Evolutionary conservation across 768 basidiomycete genomes (phyloP), one percentile per base, ranked within the genome.

Genomic region (Coprinopsis cinerea): DNA sequence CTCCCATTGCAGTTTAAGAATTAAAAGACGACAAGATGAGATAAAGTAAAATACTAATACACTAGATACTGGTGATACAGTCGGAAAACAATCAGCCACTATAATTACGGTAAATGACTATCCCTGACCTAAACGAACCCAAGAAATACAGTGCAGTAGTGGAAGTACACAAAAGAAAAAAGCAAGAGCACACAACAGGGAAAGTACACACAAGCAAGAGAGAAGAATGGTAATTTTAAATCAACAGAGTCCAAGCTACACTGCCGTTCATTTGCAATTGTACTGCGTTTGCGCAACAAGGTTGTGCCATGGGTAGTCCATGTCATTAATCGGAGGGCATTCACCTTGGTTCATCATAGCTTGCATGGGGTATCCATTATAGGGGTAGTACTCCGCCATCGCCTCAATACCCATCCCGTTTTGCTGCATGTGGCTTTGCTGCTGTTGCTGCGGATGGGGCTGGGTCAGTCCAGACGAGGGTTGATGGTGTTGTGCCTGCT

Each of bases 241-340:
- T 32, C 30, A 32, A 32, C 30, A 32, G 30, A 32, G 30, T n/a
- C n/a, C n/a, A n/a, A n/a, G n/a, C n/a, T n/a, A 52, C 15, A 36
- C 22, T n/a, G 56, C 49, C 53, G 36, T 40, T 47, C 34, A 22
- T 55, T 50, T 57, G 59, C 55, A 57, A 53, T 70, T 73, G 56
- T 70, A 77, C 51, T 74, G 75, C n/a, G n/a, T n/a, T n/a, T n/a
- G n/a, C 14, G 72, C 65, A 58, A 73, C 61, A 42, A 77, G 70
- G 53, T 72, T 75, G 37, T 73, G 70, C 76, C 76, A 78, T 11
- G 74, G 69, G 46, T 72, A 71, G 47, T 63, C 62, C 27, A 71
- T 51, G 51, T 73, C 72, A 23, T 67, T 64, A 23, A 64, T 58
- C 26, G 67, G 63, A n/a, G 65, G 44, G 23, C 30, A 54, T n/a